Evolutionary conservation across 257 asterid genomes (phyloP).

Genomic region (Fraxinus cuspidata): DNA sequence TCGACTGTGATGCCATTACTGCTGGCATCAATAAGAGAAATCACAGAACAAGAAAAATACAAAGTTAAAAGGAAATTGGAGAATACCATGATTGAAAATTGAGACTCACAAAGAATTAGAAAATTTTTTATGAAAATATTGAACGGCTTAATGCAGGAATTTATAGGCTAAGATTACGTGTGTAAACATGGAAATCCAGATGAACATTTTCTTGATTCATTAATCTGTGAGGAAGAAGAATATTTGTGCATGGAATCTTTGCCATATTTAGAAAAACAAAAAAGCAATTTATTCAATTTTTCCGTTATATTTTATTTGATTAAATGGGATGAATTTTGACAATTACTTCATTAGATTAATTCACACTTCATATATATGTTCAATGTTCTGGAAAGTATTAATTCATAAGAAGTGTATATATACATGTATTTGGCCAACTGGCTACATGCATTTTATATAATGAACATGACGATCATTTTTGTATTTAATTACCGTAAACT

Average conservation of each 20-base stretch:
- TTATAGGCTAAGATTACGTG: constrained; percentile 18
- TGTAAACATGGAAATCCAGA: constrained; percentile 19
- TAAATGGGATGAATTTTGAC: background rate
- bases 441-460: background rate
- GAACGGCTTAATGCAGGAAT: background rate
- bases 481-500: background rate
- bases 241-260: constrained; percentile 11
- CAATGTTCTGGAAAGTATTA: background rate
- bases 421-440: background rate
- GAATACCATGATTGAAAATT: background rate
- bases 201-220: background rate
- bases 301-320: too few relatives aligned
- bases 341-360: background rate
- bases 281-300: background rate
- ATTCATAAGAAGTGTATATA: too few relatives aligned
- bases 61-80: background rate
- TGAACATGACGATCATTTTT: background rate
- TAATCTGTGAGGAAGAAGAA: background rate
- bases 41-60: background rate
- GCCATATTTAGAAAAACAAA: background rate
- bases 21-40: background rate
- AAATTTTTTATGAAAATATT: background rate
- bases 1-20: constrained; percentile 49
- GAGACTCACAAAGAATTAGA: background rate
- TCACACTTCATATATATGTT: background rate